phyloP scores from a whole-genome alignment of 2,329 filamentous ascomycete species.

The Arthrobotrys entomopaga region DNA sequence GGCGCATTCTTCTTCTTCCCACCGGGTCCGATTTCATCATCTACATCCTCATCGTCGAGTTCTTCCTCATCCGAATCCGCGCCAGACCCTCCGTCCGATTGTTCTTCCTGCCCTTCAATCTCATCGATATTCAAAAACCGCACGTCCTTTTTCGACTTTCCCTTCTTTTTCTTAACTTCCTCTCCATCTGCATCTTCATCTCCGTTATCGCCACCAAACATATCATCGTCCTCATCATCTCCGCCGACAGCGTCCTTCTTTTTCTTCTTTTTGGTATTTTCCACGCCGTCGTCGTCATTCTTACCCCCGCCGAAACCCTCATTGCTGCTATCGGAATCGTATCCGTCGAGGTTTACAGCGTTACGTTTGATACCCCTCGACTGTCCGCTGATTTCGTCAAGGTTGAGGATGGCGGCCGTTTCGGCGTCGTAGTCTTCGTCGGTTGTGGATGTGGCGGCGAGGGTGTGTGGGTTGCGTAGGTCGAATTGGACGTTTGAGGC shows the following conservation, averaged over 20 bases:
- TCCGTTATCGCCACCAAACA: conserved; percentile 61
- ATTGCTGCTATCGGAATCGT: conserved; percentile 88
- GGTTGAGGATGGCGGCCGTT: conserved; percentile 77
- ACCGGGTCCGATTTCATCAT: conserved; percentile 89
- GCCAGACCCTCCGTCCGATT: conserved; percentile 64
- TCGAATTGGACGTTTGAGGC: conserved; percentile 73
- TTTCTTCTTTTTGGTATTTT: conserved; percentile 61
- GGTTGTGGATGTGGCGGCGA: conserved; percentile 78
- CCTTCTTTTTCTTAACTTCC: conserved; percentile 57
- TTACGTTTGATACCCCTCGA: conserved; percentile 83
- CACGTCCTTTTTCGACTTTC: conserved; percentile 67
- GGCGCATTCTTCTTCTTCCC: conserved; percentile 92
- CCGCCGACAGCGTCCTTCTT: conserved; percentile 66
- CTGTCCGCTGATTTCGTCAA: conserved; percentile 86
- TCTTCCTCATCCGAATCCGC: conserved; percentile 70
- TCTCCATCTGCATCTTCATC: conserved; percentile 68
- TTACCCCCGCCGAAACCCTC: conserved; percentile 84
- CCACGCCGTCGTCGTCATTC: conserved; percentile 66
- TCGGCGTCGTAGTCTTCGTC: conserved; percentile 67
- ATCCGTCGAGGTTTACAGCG: conserved; percentile 95
- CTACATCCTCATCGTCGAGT: conserved; percentile 76
- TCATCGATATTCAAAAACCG: conserved; percentile 70
- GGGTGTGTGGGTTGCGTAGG: conserved; percentile 88
- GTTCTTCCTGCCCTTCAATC: conserved; percentile 82
- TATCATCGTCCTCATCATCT: conserved; percentile 68